Percentiles rank a stretch among this genome's conserved stretches.
Conservation (phyloP, 805 yeast species). For the Lachancea waltii region DNA sequence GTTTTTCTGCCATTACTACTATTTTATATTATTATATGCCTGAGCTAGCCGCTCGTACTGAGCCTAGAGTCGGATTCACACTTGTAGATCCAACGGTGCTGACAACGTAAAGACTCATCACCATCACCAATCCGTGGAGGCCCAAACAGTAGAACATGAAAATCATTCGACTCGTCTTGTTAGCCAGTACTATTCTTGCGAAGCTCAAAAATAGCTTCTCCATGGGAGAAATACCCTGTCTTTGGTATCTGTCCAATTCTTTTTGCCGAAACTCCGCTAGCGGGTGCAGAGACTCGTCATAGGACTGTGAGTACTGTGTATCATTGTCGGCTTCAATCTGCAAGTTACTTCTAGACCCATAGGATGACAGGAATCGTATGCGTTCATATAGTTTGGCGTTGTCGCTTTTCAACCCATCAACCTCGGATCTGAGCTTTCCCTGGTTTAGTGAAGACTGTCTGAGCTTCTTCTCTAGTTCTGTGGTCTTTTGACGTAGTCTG, state of each 20-base stretch:
- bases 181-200: conserved; percentile 70
- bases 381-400: conserved; percentile 76
- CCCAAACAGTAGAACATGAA: conserved; percentile 70
- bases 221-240: conserved; percentile 62
- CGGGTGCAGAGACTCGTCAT: conserved; percentile 77
- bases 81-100: conserved; percentile 39
- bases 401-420: conserved; percentile 59
- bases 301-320: conserved; percentile 51
- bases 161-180: conserved; percentile 61
- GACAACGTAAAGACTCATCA: conserved; percentile 51
- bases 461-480: conserved; percentile 76
- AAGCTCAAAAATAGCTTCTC: conserved; percentile 72
- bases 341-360: conserved; percentile 19
- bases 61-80: no score
- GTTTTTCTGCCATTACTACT: neutral
- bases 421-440: conserved; percentile 57
- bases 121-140: conserved; percentile 66
- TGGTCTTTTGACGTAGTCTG: conserved; percentile 75
- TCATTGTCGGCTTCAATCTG: conserved; percentile 48
- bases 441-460: conserved; percentile 50
- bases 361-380: conserved; percentile 58
- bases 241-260: conserved; percentile 65
- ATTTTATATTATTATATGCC: conserved; percentile 1
- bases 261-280: conserved; percentile 72
- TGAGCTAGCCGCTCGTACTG: conserved; percentile 16